Conservation (phyloP, 2,329 filamentous ascomycete species). For the Aspergillus sp. region DNA sequence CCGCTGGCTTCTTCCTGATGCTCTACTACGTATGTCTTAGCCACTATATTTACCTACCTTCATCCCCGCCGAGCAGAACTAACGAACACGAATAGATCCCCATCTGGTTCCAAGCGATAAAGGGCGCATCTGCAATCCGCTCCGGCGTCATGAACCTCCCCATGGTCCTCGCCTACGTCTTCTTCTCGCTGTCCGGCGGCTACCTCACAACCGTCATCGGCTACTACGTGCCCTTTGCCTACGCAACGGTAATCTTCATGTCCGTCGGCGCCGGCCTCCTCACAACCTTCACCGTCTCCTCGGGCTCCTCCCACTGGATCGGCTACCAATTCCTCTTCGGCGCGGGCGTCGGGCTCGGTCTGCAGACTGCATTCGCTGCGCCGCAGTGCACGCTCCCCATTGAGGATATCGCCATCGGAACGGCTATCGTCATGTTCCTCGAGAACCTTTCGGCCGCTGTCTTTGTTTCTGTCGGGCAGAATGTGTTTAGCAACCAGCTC, state of each 20-base stretch:
- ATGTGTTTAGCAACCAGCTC: constrained; percentile 23
- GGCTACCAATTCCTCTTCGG: constrained; percentile 22
- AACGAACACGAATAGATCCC: constrained; percentile 11
- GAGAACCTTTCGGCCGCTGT: constrained; percentile 14
- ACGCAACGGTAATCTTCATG: constrained; percentile 2
- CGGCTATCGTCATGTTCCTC: constrained; percentile 17
- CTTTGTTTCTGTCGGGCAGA: constrained; percentile 21
- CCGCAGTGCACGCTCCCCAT: constrained; percentile 10
- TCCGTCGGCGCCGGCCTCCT: constrained; percentile 12
- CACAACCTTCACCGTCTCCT: constrained; percentile 6
- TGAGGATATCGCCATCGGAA: constrained; percentile 15
- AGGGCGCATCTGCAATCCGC: constrained; percentile 10
- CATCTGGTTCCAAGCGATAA: constrained; percentile 22
- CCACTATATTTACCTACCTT: too few species aligned
- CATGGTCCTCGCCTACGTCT: constrained; percentile 7
- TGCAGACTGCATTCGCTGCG: constrained; percentile 12
- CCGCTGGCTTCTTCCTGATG: constrained; percentile 11
- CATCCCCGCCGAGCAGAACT: not conserved
- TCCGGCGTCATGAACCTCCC: constrained; percentile 19
- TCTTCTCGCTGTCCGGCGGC: constrained; percentile 8
- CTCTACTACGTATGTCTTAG: constrained; percentile 17
- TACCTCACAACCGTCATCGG: constrained; percentile 4
- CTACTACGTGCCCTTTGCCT: constrained; percentile 18
- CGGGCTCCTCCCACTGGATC: constrained; percentile 15
- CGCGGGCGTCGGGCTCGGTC: constrained; percentile 14